A percentile compares a stretch with the other conserved stretches of the same genome.
Conservation (phyloP, 768 basidiomycete genomes). For the Russula virescens region DNA sequence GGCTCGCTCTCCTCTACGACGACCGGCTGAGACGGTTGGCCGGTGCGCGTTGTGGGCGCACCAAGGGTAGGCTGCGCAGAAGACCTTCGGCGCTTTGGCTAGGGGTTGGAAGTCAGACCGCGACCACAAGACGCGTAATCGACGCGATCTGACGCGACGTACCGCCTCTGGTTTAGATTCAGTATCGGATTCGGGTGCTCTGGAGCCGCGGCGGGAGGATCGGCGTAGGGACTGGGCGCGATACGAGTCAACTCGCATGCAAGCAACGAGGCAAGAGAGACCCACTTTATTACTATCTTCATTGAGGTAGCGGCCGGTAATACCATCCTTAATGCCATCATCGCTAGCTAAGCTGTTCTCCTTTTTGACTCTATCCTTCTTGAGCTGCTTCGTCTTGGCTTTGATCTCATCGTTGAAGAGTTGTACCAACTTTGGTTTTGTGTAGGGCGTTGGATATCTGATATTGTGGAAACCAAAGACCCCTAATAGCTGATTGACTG, state of each 20-base stretch:
- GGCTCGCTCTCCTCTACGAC: conserved; percentile 73
- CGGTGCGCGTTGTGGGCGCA: conserved; percentile 36
- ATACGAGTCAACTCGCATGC: conserved; percentile 25
- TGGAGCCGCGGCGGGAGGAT: conserved; percentile 61
- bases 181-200: conserved; percentile 41
- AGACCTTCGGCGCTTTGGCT: conserved; percentile 79
- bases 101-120: conserved; percentile 18
- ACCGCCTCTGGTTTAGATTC: conserved; percentile 52
- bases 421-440: conserved; percentile 70
- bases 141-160: conserved; percentile 28
- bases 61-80: conserved; percentile 70
- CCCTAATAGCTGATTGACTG: conserved; percentile 76
- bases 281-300: conserved; percentile 42
- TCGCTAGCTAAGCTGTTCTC: conserved; percentile 72
- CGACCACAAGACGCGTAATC: conserved; percentile 21
- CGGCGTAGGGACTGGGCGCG: conserved; percentile 37
- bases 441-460: conserved; percentile 65
- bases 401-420: conserved; percentile 77
- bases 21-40: conserved; percentile 37
- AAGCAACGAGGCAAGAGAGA: conserved; percentile 9
- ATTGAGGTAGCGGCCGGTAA: conserved; percentile 67
- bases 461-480: conserved; percentile 73
- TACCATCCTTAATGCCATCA: conserved; percentile 75
- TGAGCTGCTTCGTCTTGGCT: conserved; percentile 48
- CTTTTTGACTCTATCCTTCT: conserved; percentile 57